phyloP scores from a whole-genome alignment of 148 eudicot species.

The Nepenthes mirabilis region DNA sequence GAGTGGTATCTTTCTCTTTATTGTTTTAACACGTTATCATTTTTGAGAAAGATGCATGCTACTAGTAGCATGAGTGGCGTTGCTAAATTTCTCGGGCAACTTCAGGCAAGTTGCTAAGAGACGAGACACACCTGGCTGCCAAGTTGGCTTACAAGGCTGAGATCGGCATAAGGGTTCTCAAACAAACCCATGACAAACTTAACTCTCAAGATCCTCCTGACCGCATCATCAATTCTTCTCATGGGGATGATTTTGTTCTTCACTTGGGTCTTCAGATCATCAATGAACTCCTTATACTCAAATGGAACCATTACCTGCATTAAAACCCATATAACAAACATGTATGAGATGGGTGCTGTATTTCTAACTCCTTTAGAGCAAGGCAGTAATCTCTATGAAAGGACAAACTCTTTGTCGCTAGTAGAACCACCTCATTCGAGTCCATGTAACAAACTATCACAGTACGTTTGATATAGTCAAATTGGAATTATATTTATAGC shows the following conservation, averaged over 20 bases:
- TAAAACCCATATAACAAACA: neutral
- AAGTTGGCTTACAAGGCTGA: constrained; percentile 29
- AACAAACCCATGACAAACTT: constrained; percentile 58
- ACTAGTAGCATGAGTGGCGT: too few relatives aligned
- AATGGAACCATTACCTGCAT: constrained; percentile 44
- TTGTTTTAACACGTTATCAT: too few relatives aligned
- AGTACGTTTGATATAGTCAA: too few relatives aligned
- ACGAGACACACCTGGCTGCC: constrained; percentile 29
- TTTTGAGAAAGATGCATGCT: too few relatives aligned
- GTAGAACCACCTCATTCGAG: too few relatives aligned
- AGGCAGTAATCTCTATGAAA: neutral
- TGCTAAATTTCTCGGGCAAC: too few relatives aligned
- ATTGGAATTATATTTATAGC: too few relatives aligned
- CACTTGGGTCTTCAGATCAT: constrained; percentile 31
- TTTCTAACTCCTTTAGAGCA: neutral
- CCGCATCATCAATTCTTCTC: constrained; percentile 59
- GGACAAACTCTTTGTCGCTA: too few relatives aligned
- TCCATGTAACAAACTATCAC: too few relatives aligned
- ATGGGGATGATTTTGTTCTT: constrained; percentile 34
- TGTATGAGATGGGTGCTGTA: neutral
- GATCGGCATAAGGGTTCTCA: constrained; percentile 47
- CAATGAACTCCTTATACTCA: constrained; percentile 33
- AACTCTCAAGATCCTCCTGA: constrained; percentile 44
- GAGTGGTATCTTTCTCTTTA: too few relatives aligned
- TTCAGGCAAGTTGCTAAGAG: neutral